Evolutionary conservation across 2,329 filamentous ascomycete genomes (phyloP).

Genomic region (Epichloe scottii): DNA sequence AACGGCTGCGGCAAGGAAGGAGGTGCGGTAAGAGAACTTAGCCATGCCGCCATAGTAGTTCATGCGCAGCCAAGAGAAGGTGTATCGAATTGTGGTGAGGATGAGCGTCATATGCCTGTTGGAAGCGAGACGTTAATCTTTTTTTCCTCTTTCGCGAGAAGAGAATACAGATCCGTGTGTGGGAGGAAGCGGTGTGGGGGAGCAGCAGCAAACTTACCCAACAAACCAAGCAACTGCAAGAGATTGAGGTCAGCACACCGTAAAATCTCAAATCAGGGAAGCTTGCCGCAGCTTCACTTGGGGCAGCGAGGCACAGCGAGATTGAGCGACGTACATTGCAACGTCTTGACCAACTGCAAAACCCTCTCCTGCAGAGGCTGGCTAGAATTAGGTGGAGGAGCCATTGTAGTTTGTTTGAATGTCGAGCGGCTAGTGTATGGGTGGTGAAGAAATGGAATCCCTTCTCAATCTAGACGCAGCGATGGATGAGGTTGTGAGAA

Average conservation of each 20-base stretch:
- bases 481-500: not conserved
- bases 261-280: not conserved
- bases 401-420: slow-evolving; percentile 5
- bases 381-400: slow-evolving; percentile 59
- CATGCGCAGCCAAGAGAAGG: slow-evolving; percentile 75
- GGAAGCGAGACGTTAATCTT: slow-evolving; percentile 9
- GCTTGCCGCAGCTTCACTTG: not conserved
- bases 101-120: slow-evolving; percentile 75
- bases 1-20: slow-evolving; percentile 76
- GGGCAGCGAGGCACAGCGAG: not conserved
- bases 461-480: not conserved
- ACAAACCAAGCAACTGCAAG: slow-evolving; percentile 63
- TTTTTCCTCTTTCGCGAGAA: too few relatives aligned
- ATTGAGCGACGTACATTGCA: slow-evolving; percentile 62
- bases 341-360: slow-evolving; percentile 67
- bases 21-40: slow-evolving; percentile 73
- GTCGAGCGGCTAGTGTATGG: not conserved
- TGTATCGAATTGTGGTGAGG: slow-evolving; percentile 69
- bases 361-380: slow-evolving; percentile 65
- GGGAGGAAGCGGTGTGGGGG: slow-evolving; percentile 6
- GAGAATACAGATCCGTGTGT: not conserved
- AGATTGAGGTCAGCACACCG: slow-evolving; percentile 22
- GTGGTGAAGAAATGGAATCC: not conserved
- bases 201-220: slow-evolving; percentile 47
- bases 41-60: slow-evolving; percentile 73